phyloP scores from a whole-genome alignment of 495 filamentous ascomycete genomes.

The Neurospora discreta region DNA sequence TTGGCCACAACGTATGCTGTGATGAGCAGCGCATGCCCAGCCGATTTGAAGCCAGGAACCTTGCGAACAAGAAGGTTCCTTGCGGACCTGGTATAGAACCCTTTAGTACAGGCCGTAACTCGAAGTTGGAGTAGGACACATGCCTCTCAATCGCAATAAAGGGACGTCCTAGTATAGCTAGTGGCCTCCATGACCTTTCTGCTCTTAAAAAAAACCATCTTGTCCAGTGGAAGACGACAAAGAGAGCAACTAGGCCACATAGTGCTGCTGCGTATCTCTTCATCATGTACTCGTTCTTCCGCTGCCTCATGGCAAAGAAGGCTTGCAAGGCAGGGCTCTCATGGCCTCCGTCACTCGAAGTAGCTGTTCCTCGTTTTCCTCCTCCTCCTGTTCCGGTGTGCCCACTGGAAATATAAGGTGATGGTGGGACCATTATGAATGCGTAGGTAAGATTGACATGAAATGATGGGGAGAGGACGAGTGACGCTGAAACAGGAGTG shows the following conservation, averaged over 20 bases:
- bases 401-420: background rate
- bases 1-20: conserved; percentile 40
- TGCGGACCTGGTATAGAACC: conserved; percentile 10
- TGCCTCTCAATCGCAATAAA: conserved; percentile 20
- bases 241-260: conserved; percentile 37
- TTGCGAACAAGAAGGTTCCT: conserved; percentile 34
- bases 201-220: conserved; percentile 20
- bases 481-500: background rate
- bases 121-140: background rate
- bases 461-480: background rate
- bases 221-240: conserved; percentile 38
- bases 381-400: background rate
- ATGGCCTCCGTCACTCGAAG: conserved; percentile 7
- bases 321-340: conserved; percentile 7
- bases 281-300: conserved; percentile 22
- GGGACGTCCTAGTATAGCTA: conserved; percentile 11
- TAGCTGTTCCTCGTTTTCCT: background rate
- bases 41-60: conserved; percentile 39
- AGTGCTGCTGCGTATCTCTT: conserved; percentile 35
- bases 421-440: conserved; percentile 4
- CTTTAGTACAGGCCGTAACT: too few relatives aligned
- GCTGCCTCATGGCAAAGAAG: conserved; percentile 19
- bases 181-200: conserved; percentile 8
- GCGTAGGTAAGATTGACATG: background rate
- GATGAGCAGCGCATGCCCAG: conserved; percentile 39